A percentile compares a stretch with the other conserved stretches of the same genome.
phyloP scores from a whole-genome alignment of 495 filamentous ascomycete species.

The Neurospora sp. region DNA sequence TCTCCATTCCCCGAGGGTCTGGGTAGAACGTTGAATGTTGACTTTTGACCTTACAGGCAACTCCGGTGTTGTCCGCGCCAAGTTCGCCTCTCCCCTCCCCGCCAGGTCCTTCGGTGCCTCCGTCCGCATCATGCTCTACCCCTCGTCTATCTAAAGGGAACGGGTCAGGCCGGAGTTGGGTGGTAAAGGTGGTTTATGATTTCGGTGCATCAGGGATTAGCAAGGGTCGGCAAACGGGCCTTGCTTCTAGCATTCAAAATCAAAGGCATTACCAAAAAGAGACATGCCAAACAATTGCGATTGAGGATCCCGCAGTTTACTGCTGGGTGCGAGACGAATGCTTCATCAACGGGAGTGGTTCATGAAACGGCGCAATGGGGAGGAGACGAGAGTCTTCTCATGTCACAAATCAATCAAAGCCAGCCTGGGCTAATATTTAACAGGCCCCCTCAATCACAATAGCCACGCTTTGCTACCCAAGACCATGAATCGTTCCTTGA shows the following conservation, averaged over 20 bases:
- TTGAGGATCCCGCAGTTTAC: conserved; percentile 22
- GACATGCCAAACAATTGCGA: conserved; percentile 18
- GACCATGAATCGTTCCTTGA: not conserved
- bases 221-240: conserved; percentile 38
- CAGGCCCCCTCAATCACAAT: not conserved
- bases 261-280: conserved; percentile 33
- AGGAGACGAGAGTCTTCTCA: conserved; percentile 7
- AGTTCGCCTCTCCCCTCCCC: conserved; percentile 91
- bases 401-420: conserved; percentile 17
- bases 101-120: conserved; percentile 92
- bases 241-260: conserved; percentile 34
- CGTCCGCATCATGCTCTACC: conserved; percentile 98
- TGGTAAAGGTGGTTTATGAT: conserved; percentile 44
- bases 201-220: conserved; percentile 45
- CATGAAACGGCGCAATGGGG: conserved; percentile 10
- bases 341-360: conserved; percentile 10
- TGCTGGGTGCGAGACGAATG: conserved; percentile 13
- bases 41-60: conserved; percentile 51
- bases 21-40: conserved; percentile 2
- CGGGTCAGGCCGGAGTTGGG: conserved; percentile 41
- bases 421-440: conserved; percentile 12
- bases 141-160: conserved; percentile 56
- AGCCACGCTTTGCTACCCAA: not conserved
- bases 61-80: conserved; percentile 90
- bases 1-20: not conserved